Percentiles rank a stretch among this genome's conserved stretches.
Evolutionary conservation across 177 flowering plant species (phyloP).

Genomic region (Vitis hybrid): DNA sequence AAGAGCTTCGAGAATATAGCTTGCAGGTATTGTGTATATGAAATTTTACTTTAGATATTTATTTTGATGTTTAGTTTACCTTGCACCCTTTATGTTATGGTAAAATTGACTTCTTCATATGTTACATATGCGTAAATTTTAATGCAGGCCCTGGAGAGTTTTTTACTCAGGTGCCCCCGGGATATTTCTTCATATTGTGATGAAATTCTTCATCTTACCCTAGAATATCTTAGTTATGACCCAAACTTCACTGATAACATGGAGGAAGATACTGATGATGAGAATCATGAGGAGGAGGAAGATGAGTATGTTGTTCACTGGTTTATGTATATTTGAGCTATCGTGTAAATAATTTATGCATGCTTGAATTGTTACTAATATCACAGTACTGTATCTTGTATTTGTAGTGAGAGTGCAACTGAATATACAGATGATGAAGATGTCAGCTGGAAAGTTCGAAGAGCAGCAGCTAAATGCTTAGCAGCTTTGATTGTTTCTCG

Average conservation of each 20-base stretch:
- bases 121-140: not conserved
- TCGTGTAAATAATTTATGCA: not conserved
- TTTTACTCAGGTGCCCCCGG: conserved; percentile 88
- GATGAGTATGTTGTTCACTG: conserved; percentile 73
- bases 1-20: conserved; percentile 97
- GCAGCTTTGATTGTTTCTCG: conserved; percentile 95
- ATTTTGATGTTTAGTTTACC: not conserved
- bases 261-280: conserved; percentile 99
- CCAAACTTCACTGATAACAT: conserved; percentile 97
- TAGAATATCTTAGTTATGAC: conserved; percentile 90
- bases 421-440: conserved; percentile 99
- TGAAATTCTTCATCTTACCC: conserved; percentile 71
- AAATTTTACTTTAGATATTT: not conserved
- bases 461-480: conserved; percentile 97
- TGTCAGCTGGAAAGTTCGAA: conserved; percentile 96
- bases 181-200: conserved; percentile 86
- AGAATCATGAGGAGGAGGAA: conserved; percentile 79
- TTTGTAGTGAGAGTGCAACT: conserved; percentile 86
- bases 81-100: not conserved
- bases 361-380: conserved; percentile 6
- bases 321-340: not conserved
- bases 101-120: not conserved
- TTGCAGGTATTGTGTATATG: conserved; percentile 62
- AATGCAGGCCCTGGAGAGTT: conserved; percentile 90
- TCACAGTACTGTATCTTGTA: not conserved